A percentile compares a stretch with the other conserved stretches of the same genome.
Evolutionary conservation across 2,329 filamentous ascomycete species (phyloP).

Genomic region (Botrytis porri): DNA sequence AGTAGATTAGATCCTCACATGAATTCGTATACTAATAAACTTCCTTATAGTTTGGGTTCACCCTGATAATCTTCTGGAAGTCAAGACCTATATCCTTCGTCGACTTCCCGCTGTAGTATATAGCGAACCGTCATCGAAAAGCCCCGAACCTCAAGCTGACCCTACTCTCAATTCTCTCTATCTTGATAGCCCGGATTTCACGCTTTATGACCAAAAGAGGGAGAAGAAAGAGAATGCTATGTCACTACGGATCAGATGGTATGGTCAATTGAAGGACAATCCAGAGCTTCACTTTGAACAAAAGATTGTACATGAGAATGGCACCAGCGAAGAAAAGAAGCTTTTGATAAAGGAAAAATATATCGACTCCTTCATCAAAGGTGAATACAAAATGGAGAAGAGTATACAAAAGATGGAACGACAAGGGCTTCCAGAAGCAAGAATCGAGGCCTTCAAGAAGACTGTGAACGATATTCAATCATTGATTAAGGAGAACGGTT

Average conservation of each 20-base stretch:
- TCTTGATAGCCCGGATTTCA: constrained; percentile 85
- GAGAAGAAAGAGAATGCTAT: constrained; percentile 71
- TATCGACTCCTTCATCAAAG: constrained; percentile 79
- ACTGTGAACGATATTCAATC: constrained; percentile 74
- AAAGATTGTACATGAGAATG: constrained; percentile 76
- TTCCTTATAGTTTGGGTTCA: constrained; percentile 78
- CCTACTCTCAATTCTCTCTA: constrained; percentile 94
- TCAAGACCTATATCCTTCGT: constrained; percentile 92
- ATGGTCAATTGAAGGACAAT: constrained; percentile 74
- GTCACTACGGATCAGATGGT: constrained; percentile 87
- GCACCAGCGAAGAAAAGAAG: constrained; percentile 73
- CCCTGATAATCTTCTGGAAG: constrained; percentile 89
- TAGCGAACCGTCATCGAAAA: constrained; percentile 80
- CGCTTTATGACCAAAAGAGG: constrained; percentile 83
- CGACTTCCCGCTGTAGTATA: constrained; percentile 90
- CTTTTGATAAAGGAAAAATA: constrained; percentile 94
- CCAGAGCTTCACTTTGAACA: constrained; percentile 86
- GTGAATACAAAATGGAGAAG: constrained; percentile 90
- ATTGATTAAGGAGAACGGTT: constrained; percentile 71
- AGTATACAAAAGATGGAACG: constrained; percentile 81
- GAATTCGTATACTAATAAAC: constrained; percentile 35
- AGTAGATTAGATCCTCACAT: constrained; percentile 36
- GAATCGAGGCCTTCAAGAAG: constrained; percentile 66
- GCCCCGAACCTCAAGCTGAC: constrained; percentile 75
- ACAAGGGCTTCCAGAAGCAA: constrained; percentile 62